These are phyloP conservation scores for Penicillium psychrofluorescens DNA, from an alignment of 495 filamentous ascomycete genomes.

Conservation along the genomic window DNA sequence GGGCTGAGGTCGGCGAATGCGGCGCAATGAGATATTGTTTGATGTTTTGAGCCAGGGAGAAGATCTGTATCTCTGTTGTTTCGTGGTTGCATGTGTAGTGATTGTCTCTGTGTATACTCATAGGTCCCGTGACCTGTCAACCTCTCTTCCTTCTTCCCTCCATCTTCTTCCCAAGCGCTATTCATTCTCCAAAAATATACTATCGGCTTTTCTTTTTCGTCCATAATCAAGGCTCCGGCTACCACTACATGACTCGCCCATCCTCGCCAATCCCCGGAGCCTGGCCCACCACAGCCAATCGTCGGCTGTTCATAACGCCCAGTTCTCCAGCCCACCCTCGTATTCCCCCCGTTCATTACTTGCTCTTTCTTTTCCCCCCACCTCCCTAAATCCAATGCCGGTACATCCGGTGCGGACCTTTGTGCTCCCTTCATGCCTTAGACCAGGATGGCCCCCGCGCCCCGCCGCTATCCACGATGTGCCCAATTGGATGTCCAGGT, in stretches of 20 bases:
- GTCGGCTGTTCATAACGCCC: too few relatives aligned
- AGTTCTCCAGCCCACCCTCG: not conserved
- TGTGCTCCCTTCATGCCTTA: conserved; percentile 6
- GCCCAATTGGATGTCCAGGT: conserved; percentile 21
- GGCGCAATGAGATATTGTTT: conserved; percentile 18
- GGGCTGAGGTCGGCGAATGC: conserved; percentile 14
- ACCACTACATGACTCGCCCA: too few relatives aligned
- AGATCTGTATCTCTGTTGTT: too few relatives aligned
- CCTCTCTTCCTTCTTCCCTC: not conserved
- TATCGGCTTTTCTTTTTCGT: too few relatives aligned
- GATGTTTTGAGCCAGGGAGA: too few relatives aligned
- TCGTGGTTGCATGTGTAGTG: not conserved
- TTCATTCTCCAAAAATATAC: not conserved
- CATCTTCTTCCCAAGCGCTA: not conserved
- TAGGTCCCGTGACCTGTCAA: conserved; percentile 1
- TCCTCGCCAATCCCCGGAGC: too few relatives aligned
- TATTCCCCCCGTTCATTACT: conserved; percentile 3
- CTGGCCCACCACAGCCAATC: too few relatives aligned
- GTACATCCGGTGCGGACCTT: conserved; percentile 1
- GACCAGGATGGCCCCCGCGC: conserved; percentile 33
- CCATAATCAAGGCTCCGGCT: too few relatives aligned
- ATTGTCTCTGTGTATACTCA: conserved; percentile 2
- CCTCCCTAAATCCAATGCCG: conserved; percentile 11
- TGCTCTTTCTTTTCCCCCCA: conserved; percentile 1
- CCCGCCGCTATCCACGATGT: conserved; percentile 33